A percentile compares a stretch with the other conserved stretches of the same genome.
These are phyloP conservation scores for Hamamelis virginiana DNA, from an alignment of 164 flowering plant species.

Conservation along the genomic window DNA sequence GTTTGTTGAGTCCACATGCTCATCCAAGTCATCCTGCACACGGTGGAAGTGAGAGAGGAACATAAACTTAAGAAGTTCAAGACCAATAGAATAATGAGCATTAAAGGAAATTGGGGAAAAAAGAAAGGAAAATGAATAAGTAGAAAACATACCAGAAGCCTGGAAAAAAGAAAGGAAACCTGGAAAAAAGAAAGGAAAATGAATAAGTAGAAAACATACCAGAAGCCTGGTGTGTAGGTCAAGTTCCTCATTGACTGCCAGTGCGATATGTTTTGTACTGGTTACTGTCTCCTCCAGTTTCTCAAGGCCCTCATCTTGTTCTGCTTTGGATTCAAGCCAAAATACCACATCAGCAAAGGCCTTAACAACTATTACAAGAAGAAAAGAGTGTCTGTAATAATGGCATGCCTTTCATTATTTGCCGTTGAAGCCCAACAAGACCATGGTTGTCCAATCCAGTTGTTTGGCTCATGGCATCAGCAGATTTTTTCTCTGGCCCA, in stretches of 20 bases:
- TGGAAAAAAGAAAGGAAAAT: not conserved
- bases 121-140: not conserved
- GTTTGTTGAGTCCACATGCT: not conserved
- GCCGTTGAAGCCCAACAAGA: constrained; percentile 77
- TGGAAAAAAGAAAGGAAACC: too few species aligned
- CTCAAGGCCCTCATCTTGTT: constrained; percentile 91
- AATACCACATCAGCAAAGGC: too few species aligned
- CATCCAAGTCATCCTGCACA: constrained; percentile 5
- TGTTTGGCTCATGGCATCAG: constrained; percentile 53
- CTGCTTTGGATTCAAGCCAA: constrained; percentile 41
- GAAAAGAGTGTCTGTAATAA: too few species aligned
- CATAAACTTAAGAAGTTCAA: too few species aligned
- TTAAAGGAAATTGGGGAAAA: too few species aligned
- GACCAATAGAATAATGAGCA: too few species aligned
- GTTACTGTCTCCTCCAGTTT: constrained; percentile 70
- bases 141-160: constrained; percentile 41
- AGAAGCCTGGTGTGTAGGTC: constrained; percentile 71
- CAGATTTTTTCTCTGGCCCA: constrained; percentile 67
- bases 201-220: constrained; percentile 46
- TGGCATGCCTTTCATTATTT: constrained; percentile 72
- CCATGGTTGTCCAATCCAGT: constrained; percentile 76
- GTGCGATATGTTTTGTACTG: constrained; percentile 85
- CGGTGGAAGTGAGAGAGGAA: too few species aligned
- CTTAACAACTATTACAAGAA: too few species aligned
- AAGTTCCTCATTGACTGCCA: constrained; percentile 86